Base-by-base conservation (phyloP, 148 eudicot genomes). In the Limonium bicolor region DNA sequence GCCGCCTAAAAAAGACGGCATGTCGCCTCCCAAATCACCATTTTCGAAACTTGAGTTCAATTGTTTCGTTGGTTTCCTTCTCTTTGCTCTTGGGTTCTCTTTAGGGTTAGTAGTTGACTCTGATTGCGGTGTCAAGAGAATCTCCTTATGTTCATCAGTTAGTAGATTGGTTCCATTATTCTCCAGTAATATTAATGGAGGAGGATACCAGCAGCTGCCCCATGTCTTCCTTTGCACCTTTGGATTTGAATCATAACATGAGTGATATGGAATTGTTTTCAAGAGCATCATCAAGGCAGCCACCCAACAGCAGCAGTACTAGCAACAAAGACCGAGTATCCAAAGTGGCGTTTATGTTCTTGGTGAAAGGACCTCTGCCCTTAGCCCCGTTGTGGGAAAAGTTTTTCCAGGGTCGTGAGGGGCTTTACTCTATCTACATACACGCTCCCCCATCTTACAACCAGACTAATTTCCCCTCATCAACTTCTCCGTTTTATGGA, bases 271-370 rank as follows among this genome's bases (percentile, higher is more conserved):
- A 76, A 58, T 63, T 83, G 57, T 11, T 73, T 0, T 16, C 39
- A 70, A 76, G 39, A 27, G 85, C 76, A 48, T 65, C 81, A 7
- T 57, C 49, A 70, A 48, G 61, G 62, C 51, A 54, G 5, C 37
- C 36, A 4, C n/a, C n/a, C n/a, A n/a, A n/a, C n/a, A n/a, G n/a
- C n/a, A n/a, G n/a, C n/a, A n/a, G n/a, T n/a, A n/a, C n/a, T n/a
- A n/a, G n/a, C n/a, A n/a, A n/a, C n/a, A 30, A 20, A 10, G 24
- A 61, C 2, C 16, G 36, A 13, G 62, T 39, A 16, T 66, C 73
- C 5, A 85, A 80, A 49, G 68, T 77, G 36, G 90, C 95, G 7
- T 85, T 85, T 50, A 68, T 84, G 95, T 80, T 73, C 80, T 74
- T 80, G 69, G 63, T 82, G 13, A 65, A 54, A 34, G 86, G 95